A percentile compares a stretch with the other conserved stretches of the same genome.
These are phyloP conservation scores for Ceratocystiopsis sp. DNA, from an alignment of 2,329 filamentous ascomycete species.

Conservation along the genomic window DNA sequence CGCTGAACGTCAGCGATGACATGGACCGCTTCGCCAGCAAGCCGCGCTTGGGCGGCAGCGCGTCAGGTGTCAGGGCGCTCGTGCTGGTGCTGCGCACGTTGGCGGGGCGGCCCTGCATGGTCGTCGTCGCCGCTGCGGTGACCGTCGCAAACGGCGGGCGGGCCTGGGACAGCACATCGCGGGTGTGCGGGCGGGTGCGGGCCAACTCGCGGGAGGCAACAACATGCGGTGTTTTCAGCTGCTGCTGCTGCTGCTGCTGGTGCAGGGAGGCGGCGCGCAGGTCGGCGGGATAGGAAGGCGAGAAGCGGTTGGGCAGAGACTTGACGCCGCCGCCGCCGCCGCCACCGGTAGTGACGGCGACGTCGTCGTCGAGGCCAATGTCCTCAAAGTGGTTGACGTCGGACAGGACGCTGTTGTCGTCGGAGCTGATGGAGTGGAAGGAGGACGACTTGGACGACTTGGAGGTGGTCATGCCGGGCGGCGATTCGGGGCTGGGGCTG, in stretches of 20 bases:
- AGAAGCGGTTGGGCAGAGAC: conserved; percentile 29
- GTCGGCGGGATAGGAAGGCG: conserved; percentile 27
- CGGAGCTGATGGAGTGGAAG: conserved; percentile 61
- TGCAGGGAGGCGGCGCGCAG: conserved; percentile 18
- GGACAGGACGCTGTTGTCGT: conserved; percentile 51
- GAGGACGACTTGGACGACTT: conserved; percentile 88
- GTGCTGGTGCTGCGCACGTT: conserved; percentile 36
- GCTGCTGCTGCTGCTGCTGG: too few species aligned
- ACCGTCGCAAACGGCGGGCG: conserved; percentile 29
- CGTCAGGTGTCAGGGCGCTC: conserved; percentile 17
- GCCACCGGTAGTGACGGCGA: conserved; percentile 16
- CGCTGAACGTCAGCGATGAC: conserved; percentile 22
- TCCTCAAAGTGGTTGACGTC: conserved; percentile 84
- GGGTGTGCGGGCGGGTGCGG: conserved; percentile 14
- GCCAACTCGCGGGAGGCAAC: conserved; percentile 16
- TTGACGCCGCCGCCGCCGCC: conserved; percentile 21
- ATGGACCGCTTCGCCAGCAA: conserved; percentile 20
- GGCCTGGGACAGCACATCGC: conserved; percentile 17
- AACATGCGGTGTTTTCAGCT: conserved; percentile 12
- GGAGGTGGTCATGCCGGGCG: conserved; percentile 61
- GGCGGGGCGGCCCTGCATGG: background rate
- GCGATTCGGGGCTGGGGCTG: conserved; percentile 30
- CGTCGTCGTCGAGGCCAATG: conserved; percentile 61
- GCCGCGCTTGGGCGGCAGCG: conserved; percentile 9
- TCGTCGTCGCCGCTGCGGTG: conserved; percentile 24